Percentiles rank a stretch among this genome's conserved stretches.
Conservation (phyloP, 164 flowering plant genomes). For the Piper betle region DNA sequence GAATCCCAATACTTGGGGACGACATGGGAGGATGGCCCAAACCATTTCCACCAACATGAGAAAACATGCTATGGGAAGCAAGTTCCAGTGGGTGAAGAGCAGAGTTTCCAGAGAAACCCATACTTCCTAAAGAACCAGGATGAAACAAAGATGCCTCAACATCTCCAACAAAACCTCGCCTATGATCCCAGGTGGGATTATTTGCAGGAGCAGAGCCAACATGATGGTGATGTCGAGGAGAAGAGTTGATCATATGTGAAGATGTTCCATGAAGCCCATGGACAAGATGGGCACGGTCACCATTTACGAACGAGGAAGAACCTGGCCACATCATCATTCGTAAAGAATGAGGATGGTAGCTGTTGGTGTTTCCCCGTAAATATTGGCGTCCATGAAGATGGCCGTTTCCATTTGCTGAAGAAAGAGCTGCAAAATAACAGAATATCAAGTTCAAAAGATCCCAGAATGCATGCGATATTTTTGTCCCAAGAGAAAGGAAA, state of each 20-base stretch:
- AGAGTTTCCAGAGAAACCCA: conserved; percentile 38
- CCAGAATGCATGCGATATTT: not conserved
- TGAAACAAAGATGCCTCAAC: conserved; percentile 54
- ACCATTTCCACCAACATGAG: conserved; percentile 42
- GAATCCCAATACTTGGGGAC: conserved; percentile 38
- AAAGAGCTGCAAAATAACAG: conserved; percentile 26
- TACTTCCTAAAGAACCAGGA: conserved; percentile 63
- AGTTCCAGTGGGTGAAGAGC: conserved; percentile 56
- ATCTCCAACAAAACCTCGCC: conserved; percentile 43
- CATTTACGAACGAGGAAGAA: conserved; percentile 59
- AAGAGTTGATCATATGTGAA: conserved; percentile 41
- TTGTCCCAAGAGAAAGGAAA: not conserved
- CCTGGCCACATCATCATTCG: conserved; percentile 54
- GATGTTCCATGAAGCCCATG: conserved; percentile 33
- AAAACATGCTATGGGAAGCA: conserved; percentile 47
- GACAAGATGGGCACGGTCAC: conserved; percentile 29
- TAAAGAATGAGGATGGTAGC: conserved; percentile 40
- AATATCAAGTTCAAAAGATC: not conserved
- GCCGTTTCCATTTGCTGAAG: conserved; percentile 52
- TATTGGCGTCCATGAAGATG: conserved; percentile 42
- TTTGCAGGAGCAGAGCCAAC: conserved; percentile 81
- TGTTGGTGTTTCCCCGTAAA: conserved; percentile 40
- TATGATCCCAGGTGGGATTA: conserved; percentile 74
- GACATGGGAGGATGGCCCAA: conserved; percentile 38
- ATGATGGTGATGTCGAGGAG: conserved; percentile 38